Conservation (phyloP, 495 filamentous ascomycete genomes). For the Trichocladium uniseriatum region DNA sequence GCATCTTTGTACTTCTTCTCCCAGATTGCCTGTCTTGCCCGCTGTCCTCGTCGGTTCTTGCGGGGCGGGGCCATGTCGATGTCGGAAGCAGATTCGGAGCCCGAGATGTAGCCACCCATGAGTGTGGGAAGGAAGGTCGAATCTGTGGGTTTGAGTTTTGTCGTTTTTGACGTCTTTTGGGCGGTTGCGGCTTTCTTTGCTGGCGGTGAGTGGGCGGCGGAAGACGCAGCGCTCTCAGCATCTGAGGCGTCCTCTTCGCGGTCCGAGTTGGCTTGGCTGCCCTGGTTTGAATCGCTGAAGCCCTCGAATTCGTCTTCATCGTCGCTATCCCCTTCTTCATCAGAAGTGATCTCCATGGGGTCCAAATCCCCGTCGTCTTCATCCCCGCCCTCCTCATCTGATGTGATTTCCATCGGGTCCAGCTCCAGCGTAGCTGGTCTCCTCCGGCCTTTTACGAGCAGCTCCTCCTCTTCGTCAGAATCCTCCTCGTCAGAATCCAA, state of each 20-base stretch:
- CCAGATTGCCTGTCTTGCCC: slow-evolving; percentile 73
- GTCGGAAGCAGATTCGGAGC: slow-evolving; percentile 59
- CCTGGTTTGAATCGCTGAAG: slow-evolving; percentile 8
- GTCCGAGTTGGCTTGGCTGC: neutral
- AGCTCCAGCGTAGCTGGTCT: slow-evolving; percentile 9
- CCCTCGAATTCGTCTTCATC: slow-evolving; percentile 12
- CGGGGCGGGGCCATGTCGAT: slow-evolving; percentile 38
- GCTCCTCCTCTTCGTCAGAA: slow-evolving; percentile 5
- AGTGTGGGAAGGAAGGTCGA: slow-evolving; percentile 81
- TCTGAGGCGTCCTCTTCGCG: slow-evolving; percentile 17
- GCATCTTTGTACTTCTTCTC: slow-evolving; percentile 72
- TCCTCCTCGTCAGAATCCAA: slow-evolving; percentile 12
- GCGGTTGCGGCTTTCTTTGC: slow-evolving; percentile 30
- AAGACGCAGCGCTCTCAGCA: slow-evolving; percentile 21
- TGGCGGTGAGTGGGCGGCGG: slow-evolving; percentile 28
- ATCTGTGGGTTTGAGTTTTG: slow-evolving; percentile 24
- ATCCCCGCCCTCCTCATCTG: slow-evolving; percentile 14
- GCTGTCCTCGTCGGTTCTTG: slow-evolving; percentile 86
- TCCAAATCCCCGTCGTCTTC: slow-evolving; percentile 9
- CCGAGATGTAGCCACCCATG: slow-evolving; percentile 87
- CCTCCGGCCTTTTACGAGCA: slow-evolving; percentile 6
- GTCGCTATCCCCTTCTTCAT: slow-evolving; percentile 11
- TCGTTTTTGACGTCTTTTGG: neutral
- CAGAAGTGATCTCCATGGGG: slow-evolving; percentile 13
- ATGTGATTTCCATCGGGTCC: slow-evolving; percentile 18